These are phyloP conservation scores for Pestalotiopsis sp. DNA, from an alignment of 2,329 filamentous ascomycete species.

Conservation along the genomic window DNA sequence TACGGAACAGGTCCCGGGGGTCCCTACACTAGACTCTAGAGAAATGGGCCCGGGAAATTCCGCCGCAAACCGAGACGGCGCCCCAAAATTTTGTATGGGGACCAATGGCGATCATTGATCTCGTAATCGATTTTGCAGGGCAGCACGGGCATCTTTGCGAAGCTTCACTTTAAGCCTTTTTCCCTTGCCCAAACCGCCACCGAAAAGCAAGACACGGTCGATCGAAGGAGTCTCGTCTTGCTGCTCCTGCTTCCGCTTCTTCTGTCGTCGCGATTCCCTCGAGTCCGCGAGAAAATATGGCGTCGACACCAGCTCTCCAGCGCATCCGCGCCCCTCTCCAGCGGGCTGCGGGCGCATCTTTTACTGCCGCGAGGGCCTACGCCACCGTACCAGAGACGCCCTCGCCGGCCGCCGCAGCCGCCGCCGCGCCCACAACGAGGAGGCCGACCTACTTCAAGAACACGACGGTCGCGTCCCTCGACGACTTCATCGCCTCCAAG, in stretches of 20 bases:
- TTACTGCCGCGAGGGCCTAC: conserved; percentile 35
- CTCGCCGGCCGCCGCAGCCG: conserved; percentile 17
- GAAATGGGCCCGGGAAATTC: conserved; percentile 2
- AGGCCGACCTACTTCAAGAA: conserved; percentile 62
- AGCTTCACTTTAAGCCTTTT: conserved; percentile 9
- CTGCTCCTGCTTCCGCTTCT: not conserved
- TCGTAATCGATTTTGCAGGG: conserved; percentile 3
- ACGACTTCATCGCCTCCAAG: conserved; percentile 54
- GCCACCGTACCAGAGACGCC: conserved; percentile 46
- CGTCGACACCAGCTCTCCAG: conserved; percentile 26
- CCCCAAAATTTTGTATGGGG: conserved; percentile 6
- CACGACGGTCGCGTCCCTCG: conserved; percentile 56
- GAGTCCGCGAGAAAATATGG: conserved; percentile 19
- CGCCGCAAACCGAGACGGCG: not conserved
- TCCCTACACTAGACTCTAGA: not conserved
- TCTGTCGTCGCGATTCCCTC: not conserved
- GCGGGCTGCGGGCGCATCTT: conserved; percentile 25
- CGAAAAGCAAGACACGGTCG: not conserved
- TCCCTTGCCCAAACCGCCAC: conserved; percentile 16
- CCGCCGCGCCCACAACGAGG: conserved; percentile 22
- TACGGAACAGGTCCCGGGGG: not conserved
- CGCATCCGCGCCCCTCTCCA: conserved; percentile 29
- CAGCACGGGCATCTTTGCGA: not conserved
- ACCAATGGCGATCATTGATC: conserved; percentile 8
- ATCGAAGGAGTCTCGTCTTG: not conserved